Evolutionary conservation across 2,329 filamentous ascomycete genomes (phyloP).

Genomic region (Fusarium virguliforme): DNA sequence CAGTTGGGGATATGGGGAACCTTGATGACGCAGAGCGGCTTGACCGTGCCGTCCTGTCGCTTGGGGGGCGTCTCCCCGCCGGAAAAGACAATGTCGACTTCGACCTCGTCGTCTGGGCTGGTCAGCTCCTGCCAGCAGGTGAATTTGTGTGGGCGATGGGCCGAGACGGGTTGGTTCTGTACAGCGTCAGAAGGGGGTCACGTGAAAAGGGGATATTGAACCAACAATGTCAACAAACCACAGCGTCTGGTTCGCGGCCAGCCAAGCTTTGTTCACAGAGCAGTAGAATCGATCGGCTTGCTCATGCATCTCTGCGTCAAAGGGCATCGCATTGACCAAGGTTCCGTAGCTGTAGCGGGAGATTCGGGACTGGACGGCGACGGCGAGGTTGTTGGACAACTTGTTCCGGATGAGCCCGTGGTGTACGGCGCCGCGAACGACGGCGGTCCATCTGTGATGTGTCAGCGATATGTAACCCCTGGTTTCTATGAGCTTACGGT

Average conservation of each 20-base stretch:
- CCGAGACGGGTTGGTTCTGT: conserved; percentile 40
- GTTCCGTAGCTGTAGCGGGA: conserved; percentile 54
- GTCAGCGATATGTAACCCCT: not conserved
- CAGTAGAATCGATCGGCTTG: conserved; percentile 42
- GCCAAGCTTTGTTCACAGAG: conserved; percentile 12
- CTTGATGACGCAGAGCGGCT: conserved; percentile 40
- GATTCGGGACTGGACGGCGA: conserved; percentile 50
- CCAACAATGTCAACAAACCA: conserved; percentile 54
- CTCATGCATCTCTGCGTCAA: conserved; percentile 35
- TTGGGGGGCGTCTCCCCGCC: conserved; percentile 26
- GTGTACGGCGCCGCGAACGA: conserved; percentile 56
- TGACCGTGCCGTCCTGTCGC: conserved; percentile 24
- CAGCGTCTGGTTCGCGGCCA: conserved; percentile 47
- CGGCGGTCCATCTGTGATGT: conserved; percentile 55
- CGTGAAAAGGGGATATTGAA: not conserved
- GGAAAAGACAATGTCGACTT: conserved; percentile 32
- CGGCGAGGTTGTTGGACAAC: conserved; percentile 17
- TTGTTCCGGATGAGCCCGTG: conserved; percentile 43
- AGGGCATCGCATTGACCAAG: conserved; percentile 29
- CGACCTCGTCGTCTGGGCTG: conserved; percentile 7
- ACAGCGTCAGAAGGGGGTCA: not conserved
- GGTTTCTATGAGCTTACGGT: conserved; percentile 52
- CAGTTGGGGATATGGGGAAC: conserved; percentile 35
- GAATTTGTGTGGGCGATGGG: conserved; percentile 9
- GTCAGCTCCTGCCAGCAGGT: conserved; percentile 34